Base-by-base conservation (phyloP, 225 moss, liverwort and hornwort species). In the Polytrichum commune region DNA sequence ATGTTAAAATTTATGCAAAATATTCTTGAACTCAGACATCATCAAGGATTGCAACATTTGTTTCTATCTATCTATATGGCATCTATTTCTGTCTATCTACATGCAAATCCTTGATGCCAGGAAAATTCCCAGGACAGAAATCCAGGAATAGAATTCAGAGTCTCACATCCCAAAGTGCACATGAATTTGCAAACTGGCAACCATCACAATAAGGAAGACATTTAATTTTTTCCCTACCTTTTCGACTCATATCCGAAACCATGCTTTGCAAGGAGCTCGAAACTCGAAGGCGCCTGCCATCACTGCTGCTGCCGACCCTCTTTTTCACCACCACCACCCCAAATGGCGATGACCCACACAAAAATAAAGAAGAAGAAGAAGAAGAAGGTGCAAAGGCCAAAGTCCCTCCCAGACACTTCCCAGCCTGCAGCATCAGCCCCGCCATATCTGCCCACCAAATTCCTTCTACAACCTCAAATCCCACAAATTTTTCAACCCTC, bases 221-320 rank as follows among this genome's bases (percentile, higher is more conserved):
- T 22, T 24, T 20, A 6, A 6, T 30, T 30, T 30, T 0, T 23
- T 2, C 33, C 78, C 6, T 83, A 94, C 94, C 94, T 90, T 89
- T 85, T 26, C 90, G 73, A 79, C 91, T 77, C 95, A 95, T 95
- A 69, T 95, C 93, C 5, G 95, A 93, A 8, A 95, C 91, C 95
- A 93, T 93, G 69, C 76, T 81, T 70, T 91, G 84, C 71, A 95
- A 75, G 60, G 84, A 84, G 72, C 90, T 84, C 65, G 80, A 68
- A 55, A 90, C 76, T 26, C 32, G 81, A 0, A 77, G 69, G 10
- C 65, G 66, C 32, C n/a, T 27, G 26, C 29, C n/a, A 13, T 19
- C 8, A 19, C 64, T 20, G 73, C 65, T 64, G 66, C 23, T 19
- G 30, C n/a, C 29, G 66, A 66, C 35, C 8, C 26, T 63, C 66